phyloP scores from a whole-genome alignment of 2,329 filamentous ascomycete genomes.

The Dryadomyces quercus-mongolicae region DNA sequence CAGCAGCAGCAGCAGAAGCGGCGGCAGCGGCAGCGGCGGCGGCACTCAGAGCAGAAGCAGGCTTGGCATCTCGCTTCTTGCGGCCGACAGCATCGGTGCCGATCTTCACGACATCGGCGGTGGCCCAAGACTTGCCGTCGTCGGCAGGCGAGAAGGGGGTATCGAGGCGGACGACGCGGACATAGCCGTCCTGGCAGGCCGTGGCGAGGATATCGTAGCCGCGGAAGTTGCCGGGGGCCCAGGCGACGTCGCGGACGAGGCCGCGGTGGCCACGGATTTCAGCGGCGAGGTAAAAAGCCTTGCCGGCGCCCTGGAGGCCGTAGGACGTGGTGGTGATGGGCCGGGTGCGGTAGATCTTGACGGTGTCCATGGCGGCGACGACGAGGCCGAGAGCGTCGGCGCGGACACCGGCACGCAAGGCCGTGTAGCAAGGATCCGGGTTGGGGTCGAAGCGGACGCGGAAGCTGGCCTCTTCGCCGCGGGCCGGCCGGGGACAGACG shows the following conservation, averaged over 20 bases:
- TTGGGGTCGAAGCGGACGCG: constrained; percentile 82
- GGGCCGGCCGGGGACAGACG: constrained; percentile 55
- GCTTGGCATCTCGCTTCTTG: constrained; percentile 1
- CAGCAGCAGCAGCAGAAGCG: background rate
- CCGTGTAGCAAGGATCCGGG: constrained; percentile 64
- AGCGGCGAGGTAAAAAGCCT: constrained; percentile 75
- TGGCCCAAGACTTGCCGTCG: constrained; percentile 38
- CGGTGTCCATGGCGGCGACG: constrained; percentile 73
- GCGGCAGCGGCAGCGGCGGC: background rate
- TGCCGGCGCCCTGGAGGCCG: constrained; percentile 43
- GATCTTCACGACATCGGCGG: constrained; percentile 31
- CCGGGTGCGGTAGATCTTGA: constrained; percentile 70
- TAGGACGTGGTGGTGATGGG: constrained; percentile 40
- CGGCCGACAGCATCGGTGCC: constrained; percentile 23
- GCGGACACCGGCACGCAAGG: constrained; percentile 69
- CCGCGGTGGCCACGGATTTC: constrained; percentile 62
- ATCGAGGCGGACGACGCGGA: constrained; percentile 76
- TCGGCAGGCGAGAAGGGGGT: constrained; percentile 36
- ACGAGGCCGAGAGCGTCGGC: constrained; percentile 69
- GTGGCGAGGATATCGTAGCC: constrained; percentile 87
- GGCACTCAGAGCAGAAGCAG: background rate
- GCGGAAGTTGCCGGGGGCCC: constrained; percentile 83
- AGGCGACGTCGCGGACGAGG: constrained; percentile 77
- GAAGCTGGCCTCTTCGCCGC: constrained; percentile 82
- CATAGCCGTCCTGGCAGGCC: constrained; percentile 81